Evolutionary conservation across 2,329 filamentous ascomycete genomes (phyloP).

Genomic region (Furcasterigmium sp.): DNA sequence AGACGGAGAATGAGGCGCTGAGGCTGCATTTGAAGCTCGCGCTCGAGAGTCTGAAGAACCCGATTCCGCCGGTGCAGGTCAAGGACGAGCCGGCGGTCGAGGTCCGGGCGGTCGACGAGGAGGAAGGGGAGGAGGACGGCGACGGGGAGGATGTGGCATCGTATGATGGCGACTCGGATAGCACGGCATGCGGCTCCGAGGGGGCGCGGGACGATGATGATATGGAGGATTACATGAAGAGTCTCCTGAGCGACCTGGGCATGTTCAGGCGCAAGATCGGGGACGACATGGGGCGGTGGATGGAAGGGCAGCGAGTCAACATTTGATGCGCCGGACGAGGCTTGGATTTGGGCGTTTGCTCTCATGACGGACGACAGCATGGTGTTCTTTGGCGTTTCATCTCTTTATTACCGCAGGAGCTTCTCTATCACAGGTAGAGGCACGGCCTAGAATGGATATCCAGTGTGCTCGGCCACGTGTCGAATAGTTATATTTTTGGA

Average conservation of each 20-base stretch:
- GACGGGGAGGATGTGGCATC: conserved; percentile 51
- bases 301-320: conserved; percentile 29
- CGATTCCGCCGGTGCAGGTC: conserved; percentile 63
- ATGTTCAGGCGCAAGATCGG: conserved; percentile 81
- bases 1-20: conserved; percentile 86
- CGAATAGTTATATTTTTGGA: too few species aligned
- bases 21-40: conserved; percentile 84
- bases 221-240: conserved; percentile 80
- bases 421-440: too few species aligned
- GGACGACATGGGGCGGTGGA: conserved; percentile 70
- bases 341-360: not conserved
- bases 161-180: conserved; percentile 33
- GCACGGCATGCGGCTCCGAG: conserved; percentile 31
- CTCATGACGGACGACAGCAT: conserved; percentile 9
- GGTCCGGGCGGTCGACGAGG: conserved; percentile 19
- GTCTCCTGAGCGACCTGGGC: conserved; percentile 72
- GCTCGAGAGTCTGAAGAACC: conserved; percentile 82
- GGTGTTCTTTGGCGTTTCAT: conserved; percentile 9
- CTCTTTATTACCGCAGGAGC: not conserved
- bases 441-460: too few species aligned
- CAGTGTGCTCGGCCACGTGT: too few species aligned
- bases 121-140: conserved; percentile 27
- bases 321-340: not conserved
- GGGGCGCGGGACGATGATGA: conserved; percentile 53
- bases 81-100: conserved; percentile 26